Percentiles rank a stretch among this genome's conserved stretches.
Conservation (phyloP, 2,329 filamentous ascomycete genomes). For the Penicillium sp. region DNA sequence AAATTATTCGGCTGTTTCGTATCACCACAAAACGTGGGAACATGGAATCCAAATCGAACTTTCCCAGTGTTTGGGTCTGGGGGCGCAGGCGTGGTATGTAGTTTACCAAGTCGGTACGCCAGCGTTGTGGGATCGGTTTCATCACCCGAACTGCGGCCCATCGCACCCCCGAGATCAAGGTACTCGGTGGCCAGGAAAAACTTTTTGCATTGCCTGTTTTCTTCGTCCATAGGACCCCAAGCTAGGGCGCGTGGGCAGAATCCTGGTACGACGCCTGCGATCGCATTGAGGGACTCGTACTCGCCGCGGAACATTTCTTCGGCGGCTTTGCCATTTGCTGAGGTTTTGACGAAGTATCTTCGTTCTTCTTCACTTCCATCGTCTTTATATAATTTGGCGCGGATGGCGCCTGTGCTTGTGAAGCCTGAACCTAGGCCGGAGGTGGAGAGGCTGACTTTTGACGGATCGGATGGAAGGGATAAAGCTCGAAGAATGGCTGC, state of each 20-base stretch:
- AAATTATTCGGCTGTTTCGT: constrained; percentile 79
- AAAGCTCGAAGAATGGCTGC: constrained; percentile 39
- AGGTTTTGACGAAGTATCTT: constrained; percentile 44
- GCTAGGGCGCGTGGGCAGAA: constrained; percentile 76
- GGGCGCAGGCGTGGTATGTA: constrained; percentile 76
- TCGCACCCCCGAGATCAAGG: constrained; percentile 59
- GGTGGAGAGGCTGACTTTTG: constrained; percentile 36
- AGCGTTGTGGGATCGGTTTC: constrained; percentile 49
- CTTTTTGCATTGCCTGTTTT: constrained; percentile 36
- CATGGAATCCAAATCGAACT: constrained; percentile 77
- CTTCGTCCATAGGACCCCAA: constrained; percentile 59
- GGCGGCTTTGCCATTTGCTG: constrained; percentile 32
- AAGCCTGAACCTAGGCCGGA: constrained; percentile 46
- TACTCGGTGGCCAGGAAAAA: constrained; percentile 73
- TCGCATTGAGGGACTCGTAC: constrained; percentile 78
- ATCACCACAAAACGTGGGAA: constrained; percentile 81
- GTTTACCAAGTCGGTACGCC: constrained; percentile 71
- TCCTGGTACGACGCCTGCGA: constrained; percentile 67
- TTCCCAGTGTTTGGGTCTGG: constrained; percentile 25
- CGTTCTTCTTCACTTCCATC: constrained; percentile 27
- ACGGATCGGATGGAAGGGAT: constrained; percentile 32
- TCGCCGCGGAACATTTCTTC: constrained; percentile 62
- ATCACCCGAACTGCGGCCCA: constrained; percentile 52
- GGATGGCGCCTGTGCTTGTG: constrained; percentile 45
- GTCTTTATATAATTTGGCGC: constrained; percentile 27